These are phyloP conservation scores for Aspergillus conjunctus DNA, from an alignment of 495 filamentous ascomycete species.

Conservation along the genomic window DNA sequence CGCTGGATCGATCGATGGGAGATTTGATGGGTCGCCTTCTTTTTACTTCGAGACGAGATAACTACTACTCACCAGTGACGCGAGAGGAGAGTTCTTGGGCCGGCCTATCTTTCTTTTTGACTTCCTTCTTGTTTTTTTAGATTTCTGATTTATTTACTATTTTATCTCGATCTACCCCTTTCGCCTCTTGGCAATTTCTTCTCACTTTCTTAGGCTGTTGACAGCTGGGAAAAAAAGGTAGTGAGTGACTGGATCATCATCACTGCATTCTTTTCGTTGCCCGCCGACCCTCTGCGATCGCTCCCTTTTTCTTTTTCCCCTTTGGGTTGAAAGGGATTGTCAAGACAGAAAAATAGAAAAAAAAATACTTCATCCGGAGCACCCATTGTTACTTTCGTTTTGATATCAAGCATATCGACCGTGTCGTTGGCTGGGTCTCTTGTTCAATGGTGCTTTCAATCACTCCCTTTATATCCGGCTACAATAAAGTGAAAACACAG, in stretches of 20 bases:
- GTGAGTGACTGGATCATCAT: constrained; percentile 38
- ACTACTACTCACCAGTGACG: background rate
- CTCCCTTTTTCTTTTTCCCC: constrained; percentile 1
- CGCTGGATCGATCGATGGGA: background rate
- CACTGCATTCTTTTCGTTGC: constrained; percentile 51
- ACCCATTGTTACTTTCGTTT: constrained; percentile 9
- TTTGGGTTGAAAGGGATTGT: constrained; percentile 12
- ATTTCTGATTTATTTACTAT: background rate
- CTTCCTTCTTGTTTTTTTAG: background rate
- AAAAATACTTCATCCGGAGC: constrained; percentile 1
- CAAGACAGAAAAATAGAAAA: constrained; percentile 12
- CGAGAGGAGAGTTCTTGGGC: too few species aligned
- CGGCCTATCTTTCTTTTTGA: background rate
- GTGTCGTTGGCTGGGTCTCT: constrained; percentile 10
- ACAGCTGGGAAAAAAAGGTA: constrained; percentile 5
- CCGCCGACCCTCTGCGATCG: constrained; percentile 26
- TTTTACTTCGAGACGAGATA: background rate
- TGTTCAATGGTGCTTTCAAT: constrained; percentile 4
- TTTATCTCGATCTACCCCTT: background rate
- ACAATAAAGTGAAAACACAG: constrained; percentile 3
- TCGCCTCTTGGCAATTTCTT: constrained; percentile 22
- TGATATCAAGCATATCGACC: constrained; percentile 3
- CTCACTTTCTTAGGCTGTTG: constrained; percentile 19
- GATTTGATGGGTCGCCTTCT: background rate
- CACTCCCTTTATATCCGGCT: constrained; percentile 2